These are phyloP conservation scores for Candida verbasci DNA, from an alignment of 805 yeast species.

Conservation along the genomic window DNA sequence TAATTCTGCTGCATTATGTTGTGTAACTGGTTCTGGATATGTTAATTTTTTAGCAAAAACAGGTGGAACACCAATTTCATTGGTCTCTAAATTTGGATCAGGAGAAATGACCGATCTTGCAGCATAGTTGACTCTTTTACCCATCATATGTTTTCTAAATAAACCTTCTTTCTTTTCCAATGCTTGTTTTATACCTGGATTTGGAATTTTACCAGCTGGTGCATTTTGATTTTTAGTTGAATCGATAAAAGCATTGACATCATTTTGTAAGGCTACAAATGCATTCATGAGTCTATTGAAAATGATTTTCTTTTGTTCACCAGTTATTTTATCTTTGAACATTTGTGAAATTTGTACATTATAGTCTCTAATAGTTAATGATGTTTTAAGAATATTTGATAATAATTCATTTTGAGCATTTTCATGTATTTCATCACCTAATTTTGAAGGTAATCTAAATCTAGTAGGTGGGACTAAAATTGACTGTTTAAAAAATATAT, in stretches of 20 bases:
- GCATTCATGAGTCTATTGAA: slow-evolving; percentile 93
- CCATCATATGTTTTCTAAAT: slow-evolving; percentile 99
- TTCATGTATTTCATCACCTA: slow-evolving; percentile 96
- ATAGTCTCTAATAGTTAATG: slow-evolving; percentile 79
- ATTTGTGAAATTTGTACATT: slow-evolving; percentile 75
- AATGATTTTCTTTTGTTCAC: slow-evolving; percentile 68
- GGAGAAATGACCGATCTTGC: slow-evolving; percentile 99
- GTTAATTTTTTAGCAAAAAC: slow-evolving; percentile 95
- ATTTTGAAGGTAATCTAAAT: slow-evolving; percentile 92
- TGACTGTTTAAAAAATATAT: slow-evolving; percentile 84
- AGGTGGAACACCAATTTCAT: slow-evolving; percentile 98
- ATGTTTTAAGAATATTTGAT: slow-evolving; percentile 73
- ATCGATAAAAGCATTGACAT: slow-evolving; percentile 91
- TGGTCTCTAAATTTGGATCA: slow-evolving; percentile 96
- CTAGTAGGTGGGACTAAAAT: slow-evolving; percentile 94
- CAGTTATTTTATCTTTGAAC: slow-evolving; percentile 34
- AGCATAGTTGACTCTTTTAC: slow-evolving; percentile 97
- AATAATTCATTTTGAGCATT: slow-evolving; percentile 88
- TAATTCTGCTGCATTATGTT: slow-evolving; percentile 83
- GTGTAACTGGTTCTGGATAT: slow-evolving; percentile 96
- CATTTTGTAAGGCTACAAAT: slow-evolving; percentile 91
- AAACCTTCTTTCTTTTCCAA: slow-evolving; percentile 97
- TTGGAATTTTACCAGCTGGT: slow-evolving; percentile 63
- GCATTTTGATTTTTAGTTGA: slow-evolving; percentile 81
- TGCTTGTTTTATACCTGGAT: slow-evolving; percentile 96